phyloP scores from a whole-genome alignment of 371 early-diverging fungal genomes.

The Amoeboaphelidium occidentale region DNA sequence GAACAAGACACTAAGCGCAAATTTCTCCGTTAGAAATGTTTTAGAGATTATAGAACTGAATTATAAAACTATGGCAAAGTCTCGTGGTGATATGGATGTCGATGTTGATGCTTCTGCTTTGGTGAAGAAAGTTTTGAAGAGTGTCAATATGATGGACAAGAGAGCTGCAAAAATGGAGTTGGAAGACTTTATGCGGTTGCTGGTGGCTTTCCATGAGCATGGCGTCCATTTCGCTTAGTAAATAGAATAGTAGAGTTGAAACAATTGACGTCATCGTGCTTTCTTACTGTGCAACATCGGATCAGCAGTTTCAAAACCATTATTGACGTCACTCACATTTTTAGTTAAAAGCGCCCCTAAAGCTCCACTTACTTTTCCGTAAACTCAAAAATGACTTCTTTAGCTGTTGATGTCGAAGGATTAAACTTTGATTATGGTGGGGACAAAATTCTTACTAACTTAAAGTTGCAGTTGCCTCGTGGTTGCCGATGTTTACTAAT shows the following conservation, averaged over 20 bases:
- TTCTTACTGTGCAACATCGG: background rate
- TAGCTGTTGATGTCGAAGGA: conserved; percentile 11
- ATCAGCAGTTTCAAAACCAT: background rate
- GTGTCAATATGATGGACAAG: conserved; percentile 33
- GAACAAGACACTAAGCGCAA: conserved; percentile 83
- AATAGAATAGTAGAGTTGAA: too few species aligned
- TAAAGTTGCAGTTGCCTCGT: conserved; percentile 20
- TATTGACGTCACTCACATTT: background rate
- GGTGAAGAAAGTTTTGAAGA: conserved; percentile 38
- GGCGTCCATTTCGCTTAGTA: conserved; percentile 4
- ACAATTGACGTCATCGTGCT: background rate
- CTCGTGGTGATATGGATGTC: background rate
- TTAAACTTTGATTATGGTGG: conserved; percentile 35
- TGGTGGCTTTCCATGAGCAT: background rate
- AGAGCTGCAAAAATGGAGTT: conserved; percentile 78
- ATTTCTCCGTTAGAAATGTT: conserved; percentile 47
- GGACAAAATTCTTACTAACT: conserved; percentile 22
- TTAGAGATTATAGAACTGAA: conserved; percentile 73
- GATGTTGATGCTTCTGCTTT: conserved; percentile 48
- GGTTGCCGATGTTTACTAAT: conserved; percentile 33
- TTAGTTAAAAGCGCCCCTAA: background rate
- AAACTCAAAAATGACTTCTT: too few species aligned
- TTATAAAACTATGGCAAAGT: conserved; percentile 45
- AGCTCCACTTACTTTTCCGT: too few species aligned
- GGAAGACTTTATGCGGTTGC: conserved; percentile 52